Conservation (phyloP, 2,329 filamentous ascomycete species). For the Graphilbum sp. region DNA sequence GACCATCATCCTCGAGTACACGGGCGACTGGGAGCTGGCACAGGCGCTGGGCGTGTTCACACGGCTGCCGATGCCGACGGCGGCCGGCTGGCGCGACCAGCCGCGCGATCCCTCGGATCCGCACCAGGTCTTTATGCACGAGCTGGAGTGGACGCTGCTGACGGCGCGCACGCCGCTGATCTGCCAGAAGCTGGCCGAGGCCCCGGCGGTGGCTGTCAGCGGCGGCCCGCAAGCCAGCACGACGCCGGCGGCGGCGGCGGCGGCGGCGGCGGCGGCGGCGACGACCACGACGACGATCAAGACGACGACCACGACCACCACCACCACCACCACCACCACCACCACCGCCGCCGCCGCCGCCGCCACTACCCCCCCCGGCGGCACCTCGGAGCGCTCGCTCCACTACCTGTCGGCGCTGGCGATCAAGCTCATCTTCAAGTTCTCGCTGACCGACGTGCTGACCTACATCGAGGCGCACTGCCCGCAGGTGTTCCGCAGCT, state of each 20-base stretch:
- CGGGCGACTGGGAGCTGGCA: constrained; percentile 82
- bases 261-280: constrained; percentile 40
- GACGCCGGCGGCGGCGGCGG: constrained; percentile 51
- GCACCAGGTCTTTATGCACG: constrained; percentile 50
- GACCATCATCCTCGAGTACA: constrained; percentile 71
- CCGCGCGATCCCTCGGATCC: constrained; percentile 46
- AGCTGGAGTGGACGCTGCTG: constrained; percentile 74
- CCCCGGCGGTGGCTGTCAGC: too few species aligned
- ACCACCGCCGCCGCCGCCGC: too few species aligned
- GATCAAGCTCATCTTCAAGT: constrained; percentile 82
- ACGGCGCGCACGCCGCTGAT: constrained; percentile 54
- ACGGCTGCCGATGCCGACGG: constrained; percentile 50
- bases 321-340: too few species aligned
- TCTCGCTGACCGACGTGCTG: constrained; percentile 66
- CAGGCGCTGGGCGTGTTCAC: constrained; percentile 68
- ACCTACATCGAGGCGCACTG: constrained; percentile 46
- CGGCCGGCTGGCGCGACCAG: constrained; percentile 44
- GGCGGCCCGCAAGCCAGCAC: too few species aligned
- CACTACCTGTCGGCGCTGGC: constrained; percentile 60
- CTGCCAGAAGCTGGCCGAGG: constrained; percentile 55
- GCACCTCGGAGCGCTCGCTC: too few species aligned
- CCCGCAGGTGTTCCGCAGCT: constrained; percentile 66
- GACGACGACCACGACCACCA: too few species aligned
- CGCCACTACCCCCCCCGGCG: too few species aligned
- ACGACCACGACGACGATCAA: too few species aligned